Evolutionary conservation across 2,329 filamentous ascomycete genomes (phyloP).

Genomic region (Drechslerella stenobrocha): DNA sequence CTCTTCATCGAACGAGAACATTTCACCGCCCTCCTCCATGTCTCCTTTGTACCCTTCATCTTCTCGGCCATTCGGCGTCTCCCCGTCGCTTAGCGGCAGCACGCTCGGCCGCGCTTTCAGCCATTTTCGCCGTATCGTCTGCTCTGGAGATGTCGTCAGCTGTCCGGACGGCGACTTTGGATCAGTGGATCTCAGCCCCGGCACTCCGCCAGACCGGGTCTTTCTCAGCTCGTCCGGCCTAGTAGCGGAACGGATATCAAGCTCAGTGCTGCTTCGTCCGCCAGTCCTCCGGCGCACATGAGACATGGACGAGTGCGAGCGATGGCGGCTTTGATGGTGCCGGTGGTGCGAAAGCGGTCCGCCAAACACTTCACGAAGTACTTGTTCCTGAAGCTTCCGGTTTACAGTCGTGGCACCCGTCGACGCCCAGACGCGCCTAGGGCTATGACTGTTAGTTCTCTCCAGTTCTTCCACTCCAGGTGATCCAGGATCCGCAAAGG

Average conservation of each 20-base stretch:
- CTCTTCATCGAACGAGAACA: slow-evolving; percentile 45
- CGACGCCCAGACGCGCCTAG: slow-evolving; percentile 49
- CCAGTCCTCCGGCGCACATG: slow-evolving; percentile 21
- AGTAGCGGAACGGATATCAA: slow-evolving; percentile 30
- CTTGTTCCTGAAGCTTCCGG: slow-evolving; percentile 66
- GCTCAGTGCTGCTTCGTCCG: slow-evolving; percentile 50
- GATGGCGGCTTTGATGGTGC: slow-evolving; percentile 57
- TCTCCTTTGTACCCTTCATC: slow-evolving; percentile 46
- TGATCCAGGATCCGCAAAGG: slow-evolving; percentile 20
- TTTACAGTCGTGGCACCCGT: slow-evolving; percentile 72
- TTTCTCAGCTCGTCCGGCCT: slow-evolving; percentile 21
- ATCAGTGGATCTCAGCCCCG: slow-evolving; percentile 6
- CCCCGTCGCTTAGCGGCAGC: slow-evolving; percentile 3
- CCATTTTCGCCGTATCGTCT: slow-evolving; percentile 7
- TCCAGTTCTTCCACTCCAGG: slow-evolving; percentile 21
- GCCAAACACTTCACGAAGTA: slow-evolving; percentile 69
- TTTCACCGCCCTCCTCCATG: slow-evolving; percentile 38
- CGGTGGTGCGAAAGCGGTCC: slow-evolving; percentile 66
- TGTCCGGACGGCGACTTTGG: neutral
- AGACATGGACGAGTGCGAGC: slow-evolving; percentile 59
- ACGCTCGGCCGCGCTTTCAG: slow-evolving; percentile 1
- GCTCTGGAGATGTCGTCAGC: neutral
- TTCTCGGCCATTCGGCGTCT: slow-evolving; percentile 23
- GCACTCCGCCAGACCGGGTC: slow-evolving; percentile 15
- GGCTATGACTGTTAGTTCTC: slow-evolving; percentile 27